Conservation (phyloP, 2,329 filamentous ascomycete species). For the Arthrobotrys megalospora region DNA sequence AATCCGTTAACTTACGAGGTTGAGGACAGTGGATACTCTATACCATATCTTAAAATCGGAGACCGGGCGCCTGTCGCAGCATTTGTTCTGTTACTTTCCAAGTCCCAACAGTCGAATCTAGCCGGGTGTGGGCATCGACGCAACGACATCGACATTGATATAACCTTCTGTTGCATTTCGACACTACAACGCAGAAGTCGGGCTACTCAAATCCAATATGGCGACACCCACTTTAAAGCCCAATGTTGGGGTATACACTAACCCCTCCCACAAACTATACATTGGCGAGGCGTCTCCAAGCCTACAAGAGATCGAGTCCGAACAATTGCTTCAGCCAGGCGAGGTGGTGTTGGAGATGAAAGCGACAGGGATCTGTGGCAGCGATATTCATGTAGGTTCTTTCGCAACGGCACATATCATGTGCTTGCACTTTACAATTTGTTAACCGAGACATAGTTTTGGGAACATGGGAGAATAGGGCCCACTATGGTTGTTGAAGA, state of each 20-base stretch:
- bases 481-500: conserved; percentile 88
- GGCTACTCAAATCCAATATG: conserved; percentile 3
- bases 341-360: conserved; percentile 87
- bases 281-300: conserved; percentile 83
- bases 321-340: conserved; percentile 68
- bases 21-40: neutral
- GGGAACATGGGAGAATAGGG: conserved; percentile 94
- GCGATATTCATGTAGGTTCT: conserved; percentile 65
- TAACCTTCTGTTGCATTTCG: conserved; percentile 36
- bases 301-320: conserved; percentile 79
- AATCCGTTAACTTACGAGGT: neutral
- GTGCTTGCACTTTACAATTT: conserved; percentile 2
- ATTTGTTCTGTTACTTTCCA: neutral
- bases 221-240: conserved; percentile 74
- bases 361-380: conserved; percentile 97
- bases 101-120: too few species aligned
- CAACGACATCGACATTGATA: neutral
- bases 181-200: conserved; percentile 28
- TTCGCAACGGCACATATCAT: neutral
- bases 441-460: conserved; percentile 80
- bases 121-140: neutral
- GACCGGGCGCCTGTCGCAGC: neutral
- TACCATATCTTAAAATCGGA: neutral
- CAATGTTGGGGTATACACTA: conserved; percentile 97
- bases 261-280: conserved; percentile 92